Base-by-base conservation (phyloP, 306 rosid species). In the Trifolium dubium region DNA sequence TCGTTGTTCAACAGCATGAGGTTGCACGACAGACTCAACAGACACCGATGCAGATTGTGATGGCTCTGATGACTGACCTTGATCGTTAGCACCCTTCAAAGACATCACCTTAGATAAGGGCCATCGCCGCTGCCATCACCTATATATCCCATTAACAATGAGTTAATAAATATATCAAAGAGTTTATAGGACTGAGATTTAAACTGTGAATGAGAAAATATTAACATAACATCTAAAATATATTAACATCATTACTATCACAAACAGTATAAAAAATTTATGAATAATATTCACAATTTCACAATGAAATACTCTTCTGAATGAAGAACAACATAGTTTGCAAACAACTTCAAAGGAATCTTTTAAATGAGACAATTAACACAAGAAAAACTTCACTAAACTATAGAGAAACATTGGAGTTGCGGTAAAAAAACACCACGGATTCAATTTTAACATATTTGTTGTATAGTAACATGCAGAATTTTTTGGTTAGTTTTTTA, bases 51-150 rank as follows among this genome's bases (percentile, higher is more conserved):
- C 80, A 14, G 85, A 3, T 31, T 74, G 75, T 19, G 30, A 79
- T 5, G 85, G 83, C 68, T 86, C 84, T 1, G 84, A 79, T 56
- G 54, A 74, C 83, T 79, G 67, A 11, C 77, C 81, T 75, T 79
- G 85, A 66, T 87, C 86, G 5, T 47, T 34, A 53, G 41, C 23
- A 44, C 85, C 92, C 83, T 93, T 93, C 84, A 93, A 76, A 13
- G 93, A 81, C 80, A 90, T 19, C 34, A 88, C 41, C 70, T 89
- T 19, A 93, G 92, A 82, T 83, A 82, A 73, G 90, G 85, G 46
- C 85, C 83, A 35, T 83, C 69, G 11, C 39, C 69, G 74, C 44
- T 13, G 58, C 71, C 79, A 69, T 84, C 85, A 67, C 83, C 92
- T 90, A 85, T 40, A 49, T 34, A 77, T 1, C 58, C 6, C 51